Evolutionary conservation across 805 yeast genomes (phyloP).

Genomic region (Kurtzmaniella fragi): DNA sequence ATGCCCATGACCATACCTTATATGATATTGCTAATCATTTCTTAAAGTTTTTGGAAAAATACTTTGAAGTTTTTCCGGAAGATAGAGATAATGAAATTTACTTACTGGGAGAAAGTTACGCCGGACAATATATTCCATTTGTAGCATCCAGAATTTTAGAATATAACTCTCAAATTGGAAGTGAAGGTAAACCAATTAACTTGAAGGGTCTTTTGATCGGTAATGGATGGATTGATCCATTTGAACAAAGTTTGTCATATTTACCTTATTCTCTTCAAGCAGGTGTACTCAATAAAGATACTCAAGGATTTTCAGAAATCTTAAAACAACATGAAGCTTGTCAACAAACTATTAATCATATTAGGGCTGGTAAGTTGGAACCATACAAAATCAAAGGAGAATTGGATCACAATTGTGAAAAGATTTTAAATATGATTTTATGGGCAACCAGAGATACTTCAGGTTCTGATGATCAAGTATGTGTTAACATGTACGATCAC

Average conservation of each 20-base stretch:
- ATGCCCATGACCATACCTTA: constrained; percentile 50
- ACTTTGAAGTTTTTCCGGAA: constrained; percentile 56
- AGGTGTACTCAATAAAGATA: constrained; percentile 44
- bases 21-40: constrained; percentile 58
- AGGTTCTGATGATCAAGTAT: constrained; percentile 39
- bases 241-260: constrained; percentile 75
- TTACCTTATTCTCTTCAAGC: constrained; percentile 63
- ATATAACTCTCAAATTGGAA: constrained; percentile 27
- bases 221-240: constrained; percentile 93
- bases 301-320: constrained; percentile 36
- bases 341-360: constrained; percentile 45
- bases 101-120: constrained; percentile 93
- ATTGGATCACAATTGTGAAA: constrained; percentile 41
- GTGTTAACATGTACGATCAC: constrained; percentile 82
- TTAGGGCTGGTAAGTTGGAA: constrained; percentile 13
- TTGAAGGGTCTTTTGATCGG: constrained; percentile 74
- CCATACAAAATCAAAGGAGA: constrained; percentile 14
- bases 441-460: constrained; percentile 19
- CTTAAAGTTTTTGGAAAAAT: constrained; percentile 58
- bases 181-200: constrained; percentile 17
- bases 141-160: constrained; percentile 60
- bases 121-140: constrained; percentile 95
- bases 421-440: constrained; percentile 37
- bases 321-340: constrained; percentile 53
- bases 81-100: constrained; percentile 59